phyloP scores from a whole-genome alignment of 148 eudicot genomes.

The Camellia japonica region DNA sequence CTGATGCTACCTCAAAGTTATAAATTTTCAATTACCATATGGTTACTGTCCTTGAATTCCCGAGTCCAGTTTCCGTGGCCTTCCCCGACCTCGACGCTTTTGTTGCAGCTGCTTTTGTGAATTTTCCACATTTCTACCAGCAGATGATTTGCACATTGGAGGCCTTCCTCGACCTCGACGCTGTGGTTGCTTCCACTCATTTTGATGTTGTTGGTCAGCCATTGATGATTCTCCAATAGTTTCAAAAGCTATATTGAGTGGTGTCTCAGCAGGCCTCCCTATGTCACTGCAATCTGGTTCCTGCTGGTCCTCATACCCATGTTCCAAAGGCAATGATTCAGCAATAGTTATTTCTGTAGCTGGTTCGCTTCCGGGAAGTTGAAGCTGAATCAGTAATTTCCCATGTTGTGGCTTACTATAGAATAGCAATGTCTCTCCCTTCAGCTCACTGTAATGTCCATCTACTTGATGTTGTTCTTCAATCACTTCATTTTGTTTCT shows the following conservation, averaged over 20 bases:
- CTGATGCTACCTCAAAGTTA: neutral
- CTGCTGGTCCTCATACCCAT: neutral
- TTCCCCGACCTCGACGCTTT: constrained; percentile 9
- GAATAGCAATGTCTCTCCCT: neutral
- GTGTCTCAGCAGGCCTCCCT: neutral
- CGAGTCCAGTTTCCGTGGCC: constrained; percentile 15
- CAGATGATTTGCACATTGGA: constrained; percentile 4
- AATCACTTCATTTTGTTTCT: neutral
- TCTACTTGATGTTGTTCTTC: neutral
- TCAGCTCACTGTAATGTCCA: neutral
- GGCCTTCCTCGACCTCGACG: constrained; percentile 2
- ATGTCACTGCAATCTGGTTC: neutral
- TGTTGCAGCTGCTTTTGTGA: constrained; percentile 7
- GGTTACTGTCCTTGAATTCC: neutral
- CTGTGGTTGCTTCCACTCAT: neutral
- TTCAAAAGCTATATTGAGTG: neutral
- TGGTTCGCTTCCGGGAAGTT: neutral
- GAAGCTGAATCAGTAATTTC: neutral
- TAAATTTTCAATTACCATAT: constrained; percentile 10
- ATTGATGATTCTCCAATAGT: neutral
- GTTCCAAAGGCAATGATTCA: constrained; percentile 12
- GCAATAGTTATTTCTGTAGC: neutral
- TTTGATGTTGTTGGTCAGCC: constrained; percentile 4
- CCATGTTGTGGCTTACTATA: neutral
- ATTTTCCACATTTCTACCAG: constrained; percentile 5